Percentiles rank a stretch among this genome's conserved stretches.
phyloP scores from a whole-genome alignment of 306 rosid genomes.

The Carpinus viminea region DNA sequence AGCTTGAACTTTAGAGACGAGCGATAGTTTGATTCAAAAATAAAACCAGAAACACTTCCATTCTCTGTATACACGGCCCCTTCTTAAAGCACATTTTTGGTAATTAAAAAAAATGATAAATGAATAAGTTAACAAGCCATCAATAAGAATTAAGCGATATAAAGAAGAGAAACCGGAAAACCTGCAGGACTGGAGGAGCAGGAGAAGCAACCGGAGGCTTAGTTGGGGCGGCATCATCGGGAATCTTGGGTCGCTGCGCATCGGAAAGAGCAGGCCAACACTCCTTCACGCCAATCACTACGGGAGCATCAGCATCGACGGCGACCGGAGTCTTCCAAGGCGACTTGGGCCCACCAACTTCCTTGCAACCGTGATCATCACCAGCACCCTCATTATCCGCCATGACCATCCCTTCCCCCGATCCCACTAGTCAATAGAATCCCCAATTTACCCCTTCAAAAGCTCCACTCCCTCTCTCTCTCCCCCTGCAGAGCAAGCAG shows the following conservation, averaged over 20 bases:
- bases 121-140: neutral
- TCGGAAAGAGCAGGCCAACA: slow-evolving; percentile 91
- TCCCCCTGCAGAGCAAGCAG: neutral
- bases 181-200: slow-evolving; percentile 52
- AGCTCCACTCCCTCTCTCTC: slow-evolving; percentile 2
- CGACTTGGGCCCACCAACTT: slow-evolving; percentile 61
- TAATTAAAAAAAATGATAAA: too few relatives aligned
- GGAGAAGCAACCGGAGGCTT: slow-evolving; percentile 42
- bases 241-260: slow-evolving; percentile 62
- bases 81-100: neutral
- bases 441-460: slow-evolving; percentile 6
- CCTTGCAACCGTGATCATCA: slow-evolving; percentile 50
- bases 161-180: slow-evolving; percentile 12
- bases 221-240: slow-evolving; percentile 32
- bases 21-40: neutral
- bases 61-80: neutral
- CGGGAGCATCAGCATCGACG: slow-evolving; percentile 52
- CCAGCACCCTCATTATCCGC: slow-evolving; percentile 66
- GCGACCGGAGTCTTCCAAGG: slow-evolving; percentile 76
- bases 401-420: slow-evolving; percentile 61
- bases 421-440: slow-evolving; percentile 31
- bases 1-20: neutral
- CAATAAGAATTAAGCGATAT: neutral
- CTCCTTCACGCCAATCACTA: slow-evolving; percentile 62
- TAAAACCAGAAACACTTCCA: neutral